Percentiles rank a stretch among this genome's conserved stretches.
phyloP scores from a whole-genome alignment of 148 eudicot genomes.

The Agrostemma githago region DNA sequence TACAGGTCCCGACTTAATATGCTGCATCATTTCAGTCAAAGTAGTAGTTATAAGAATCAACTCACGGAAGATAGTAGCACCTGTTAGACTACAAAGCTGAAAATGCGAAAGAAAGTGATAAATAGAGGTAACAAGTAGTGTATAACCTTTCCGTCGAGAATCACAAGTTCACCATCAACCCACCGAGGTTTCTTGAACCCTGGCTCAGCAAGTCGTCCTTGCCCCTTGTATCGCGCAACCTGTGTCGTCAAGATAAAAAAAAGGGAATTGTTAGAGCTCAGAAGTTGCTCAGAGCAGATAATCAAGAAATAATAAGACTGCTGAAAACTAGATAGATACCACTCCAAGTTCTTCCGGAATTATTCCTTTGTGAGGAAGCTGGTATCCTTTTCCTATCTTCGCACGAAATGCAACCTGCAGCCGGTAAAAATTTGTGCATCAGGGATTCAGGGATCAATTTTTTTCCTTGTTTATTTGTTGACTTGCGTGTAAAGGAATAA shows the following conservation, averaged over 20 bases:
- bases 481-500: neutral
- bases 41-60: neutral
- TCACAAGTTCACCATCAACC: conserved; percentile 99
- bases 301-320: conserved; percentile 2
- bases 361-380: conserved; percentile 95
- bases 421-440: neutral
- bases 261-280: neutral
- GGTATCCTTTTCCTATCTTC: conserved; percentile 81
- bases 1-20: conserved; percentile 80
- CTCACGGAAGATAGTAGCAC: neutral
- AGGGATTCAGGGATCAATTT: neutral
- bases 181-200: conserved; percentile 83
- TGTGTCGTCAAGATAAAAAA: conserved; percentile 25
- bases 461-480: neutral
- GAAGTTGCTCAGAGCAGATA: neutral
- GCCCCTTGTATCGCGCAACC: conserved; percentile 96
- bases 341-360: conserved; percentile 98
- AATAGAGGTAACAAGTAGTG: neutral
- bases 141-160: conserved; percentile 87
- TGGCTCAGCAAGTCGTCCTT: conserved; percentile 92
- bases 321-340: conserved; percentile 43
- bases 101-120: neutral
- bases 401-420: conserved; percentile 95
- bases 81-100: neutral
- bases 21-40: conserved; percentile 43